Evolutionary conservation across 495 filamentous ascomycete species (phyloP).

Genomic region (Hapsidospora chrysogenum): DNA sequence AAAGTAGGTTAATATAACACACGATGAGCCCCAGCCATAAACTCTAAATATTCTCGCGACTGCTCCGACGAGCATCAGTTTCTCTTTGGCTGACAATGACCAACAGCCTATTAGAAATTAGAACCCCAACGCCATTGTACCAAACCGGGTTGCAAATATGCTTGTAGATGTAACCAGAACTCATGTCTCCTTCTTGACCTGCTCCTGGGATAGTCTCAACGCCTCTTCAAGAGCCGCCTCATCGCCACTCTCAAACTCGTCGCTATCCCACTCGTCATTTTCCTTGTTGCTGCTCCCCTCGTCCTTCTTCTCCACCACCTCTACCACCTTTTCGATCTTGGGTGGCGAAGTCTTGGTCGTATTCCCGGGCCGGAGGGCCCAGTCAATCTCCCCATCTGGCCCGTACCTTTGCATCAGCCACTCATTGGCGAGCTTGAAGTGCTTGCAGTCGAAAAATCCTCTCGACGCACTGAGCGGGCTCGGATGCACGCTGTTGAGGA

Average conservation of each 20-base stretch:
- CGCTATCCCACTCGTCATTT: conserved; percentile 5
- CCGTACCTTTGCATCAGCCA: conserved; percentile 74
- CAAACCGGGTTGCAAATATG: no score
- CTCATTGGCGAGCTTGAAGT: conserved; percentile 79
- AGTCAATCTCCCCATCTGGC: conserved; percentile 62
- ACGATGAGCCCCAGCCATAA: no score
- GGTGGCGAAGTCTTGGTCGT: conserved; percentile 5
- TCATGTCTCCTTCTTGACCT: conserved; percentile 4
- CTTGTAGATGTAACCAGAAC: no score
- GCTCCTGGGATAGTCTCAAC: conserved; percentile 1
- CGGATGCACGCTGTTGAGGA: conserved; percentile 77
- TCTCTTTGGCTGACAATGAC: no score
- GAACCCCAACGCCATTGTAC: no score
- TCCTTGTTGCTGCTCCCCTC: conserved; percentile 5
- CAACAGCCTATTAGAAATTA: no score
- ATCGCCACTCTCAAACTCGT: conserved; percentile 6
- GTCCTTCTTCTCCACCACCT: conserved; percentile 9
- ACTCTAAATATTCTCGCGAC: no score
- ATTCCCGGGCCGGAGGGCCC: conserved; percentile 45
- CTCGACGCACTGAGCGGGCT: conserved; percentile 67
- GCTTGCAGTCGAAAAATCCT: conserved; percentile 76
- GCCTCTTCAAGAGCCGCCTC: conserved; percentile 8
- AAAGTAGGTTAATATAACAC: no score
- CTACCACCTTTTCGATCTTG: conserved; percentile 1
- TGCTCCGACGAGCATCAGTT: no score